Base-by-base conservation (phyloP, 768 basidiomycete genomes). In the Boletus reticulatus region DNA sequence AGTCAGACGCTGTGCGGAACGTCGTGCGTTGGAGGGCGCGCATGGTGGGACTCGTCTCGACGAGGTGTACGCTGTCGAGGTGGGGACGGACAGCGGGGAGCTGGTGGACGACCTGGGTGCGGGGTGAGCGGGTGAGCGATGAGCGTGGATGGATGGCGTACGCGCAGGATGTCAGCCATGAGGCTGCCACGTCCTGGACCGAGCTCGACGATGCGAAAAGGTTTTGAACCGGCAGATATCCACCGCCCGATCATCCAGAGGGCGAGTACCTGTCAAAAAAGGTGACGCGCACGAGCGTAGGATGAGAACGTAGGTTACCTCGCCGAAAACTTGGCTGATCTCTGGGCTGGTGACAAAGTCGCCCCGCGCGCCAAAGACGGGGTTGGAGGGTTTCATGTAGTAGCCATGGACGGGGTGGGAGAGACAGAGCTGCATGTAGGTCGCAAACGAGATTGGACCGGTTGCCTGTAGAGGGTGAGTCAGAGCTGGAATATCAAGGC, bases 261-360 rank as follows among this genome's bases (percentile, higher is more conserved):
- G 0, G 83, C 94, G 14, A 97, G 72, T 6, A 98, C 79, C 95
- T 98, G 76, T 48, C 54, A 55, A 49, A 10, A 55, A 48, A 60
- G 52, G 58, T 58, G 4, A 43, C 20, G 36, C 8, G 9, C 5
- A 47, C 4, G 22, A 22, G 34, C 22, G 47, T 13, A 37, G n/a
- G 17, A 19, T 24, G 24, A 54, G 39, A 43, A 70, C 83, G 60
- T 67, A 22, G 22, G 22, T 22, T 22, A 94, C 96, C 85, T 99
- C 96, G 56, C 97, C 97, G 68, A 98, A 98, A 1, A 92, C 84
- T 69, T 98, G 94, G 63, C 85, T 91, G 50, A 99, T 98, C 71
- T 99, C 97, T 2, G 96, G 97, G 62, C 90, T 94, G 12, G 97
- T 99, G 20, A 90, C 88, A 66, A 98, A 99, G 75, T 99, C 97